Percentiles rank a stretch among this genome's conserved stretches.
Conservation (phyloP, 2,329 filamentous ascomycete species). For the Neofusicoccum laricinum region DNA sequence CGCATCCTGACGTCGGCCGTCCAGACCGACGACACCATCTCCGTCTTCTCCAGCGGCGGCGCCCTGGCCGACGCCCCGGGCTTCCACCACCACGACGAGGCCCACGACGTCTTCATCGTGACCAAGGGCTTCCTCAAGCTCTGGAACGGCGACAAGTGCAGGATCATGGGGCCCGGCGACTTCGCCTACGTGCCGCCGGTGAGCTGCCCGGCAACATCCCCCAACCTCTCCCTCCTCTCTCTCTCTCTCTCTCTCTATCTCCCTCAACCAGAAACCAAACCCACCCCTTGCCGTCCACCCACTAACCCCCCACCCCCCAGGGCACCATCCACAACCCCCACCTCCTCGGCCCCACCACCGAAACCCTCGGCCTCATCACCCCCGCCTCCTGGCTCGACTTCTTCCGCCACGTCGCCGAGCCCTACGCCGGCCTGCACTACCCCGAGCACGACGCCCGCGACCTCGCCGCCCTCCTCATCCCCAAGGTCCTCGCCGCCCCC, state of each 20-base stretch:
- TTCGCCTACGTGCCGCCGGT: constrained; percentile 59
- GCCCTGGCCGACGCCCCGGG: constrained; percentile 44
- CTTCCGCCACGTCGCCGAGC: constrained; percentile 57
- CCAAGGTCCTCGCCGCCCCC: constrained; percentile 54
- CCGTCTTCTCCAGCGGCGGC: constrained; percentile 48
- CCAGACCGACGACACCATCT: constrained; percentile 49
- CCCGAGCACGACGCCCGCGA: constrained; percentile 54
- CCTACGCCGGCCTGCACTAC: constrained; percentile 49
- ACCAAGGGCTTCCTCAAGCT: constrained; percentile 56
- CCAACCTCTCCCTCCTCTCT: no score
- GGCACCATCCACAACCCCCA: constrained; percentile 56
- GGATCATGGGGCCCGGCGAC: constrained; percentile 54
- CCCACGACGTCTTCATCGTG: constrained; percentile 54
- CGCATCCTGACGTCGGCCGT: constrained; percentile 50
- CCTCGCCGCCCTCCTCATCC: constrained; percentile 49
- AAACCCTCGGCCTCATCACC: constrained; percentile 53
- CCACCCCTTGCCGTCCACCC: no score
- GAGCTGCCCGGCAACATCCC: constrained; percentile 22
- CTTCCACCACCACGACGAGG: constrained; percentile 54
- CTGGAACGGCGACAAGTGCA: constrained; percentile 57
- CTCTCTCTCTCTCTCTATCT: no score
- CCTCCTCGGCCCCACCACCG: constrained; percentile 53
- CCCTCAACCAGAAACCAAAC: no score
- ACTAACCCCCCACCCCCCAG: no score
- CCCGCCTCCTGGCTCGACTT: constrained; percentile 61